Evolutionary conservation across 208 protist species (phyloP).

Genomic region (Naegleria fowleri): DNA sequence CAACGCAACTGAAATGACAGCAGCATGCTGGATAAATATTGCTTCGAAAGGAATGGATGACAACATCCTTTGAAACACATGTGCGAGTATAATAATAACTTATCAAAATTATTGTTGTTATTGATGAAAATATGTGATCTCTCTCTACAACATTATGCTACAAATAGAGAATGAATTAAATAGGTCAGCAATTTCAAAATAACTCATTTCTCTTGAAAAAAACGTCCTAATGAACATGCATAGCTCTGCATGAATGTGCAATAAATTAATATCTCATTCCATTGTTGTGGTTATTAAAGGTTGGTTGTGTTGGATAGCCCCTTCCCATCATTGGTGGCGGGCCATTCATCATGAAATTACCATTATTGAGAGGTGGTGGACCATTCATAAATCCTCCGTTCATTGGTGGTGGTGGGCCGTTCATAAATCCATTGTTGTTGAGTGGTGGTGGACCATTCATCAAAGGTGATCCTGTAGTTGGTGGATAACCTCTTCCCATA

Average conservation of each 20-base stretch:
- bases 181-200: too few relatives aligned
- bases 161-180: too few relatives aligned
- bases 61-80: too few relatives aligned
- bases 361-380: background rate
- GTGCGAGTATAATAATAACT: too few relatives aligned
- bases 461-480: background rate
- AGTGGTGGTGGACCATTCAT: background rate
- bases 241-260: background rate
- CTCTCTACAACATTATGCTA: too few relatives aligned
- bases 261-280: background rate
- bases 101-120: too few relatives aligned
- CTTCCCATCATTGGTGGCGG: constrained; percentile 5
- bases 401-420: background rate
- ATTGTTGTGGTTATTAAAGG: background rate
- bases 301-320: background rate
- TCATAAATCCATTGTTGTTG: background rate
- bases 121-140: too few relatives aligned
- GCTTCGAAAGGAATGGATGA: too few relatives aligned
- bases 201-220: too few relatives aligned
- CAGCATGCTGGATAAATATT: too few relatives aligned
- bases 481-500: background rate
- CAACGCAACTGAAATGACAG: too few relatives aligned
- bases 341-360: background rate
- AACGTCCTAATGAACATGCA: too few relatives aligned
- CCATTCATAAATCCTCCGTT: background rate